Percentiles rank a stretch among this genome's conserved stretches.
Conservation (phyloP, 306 rosid genomes). For the Prunus dulcis region DNA sequence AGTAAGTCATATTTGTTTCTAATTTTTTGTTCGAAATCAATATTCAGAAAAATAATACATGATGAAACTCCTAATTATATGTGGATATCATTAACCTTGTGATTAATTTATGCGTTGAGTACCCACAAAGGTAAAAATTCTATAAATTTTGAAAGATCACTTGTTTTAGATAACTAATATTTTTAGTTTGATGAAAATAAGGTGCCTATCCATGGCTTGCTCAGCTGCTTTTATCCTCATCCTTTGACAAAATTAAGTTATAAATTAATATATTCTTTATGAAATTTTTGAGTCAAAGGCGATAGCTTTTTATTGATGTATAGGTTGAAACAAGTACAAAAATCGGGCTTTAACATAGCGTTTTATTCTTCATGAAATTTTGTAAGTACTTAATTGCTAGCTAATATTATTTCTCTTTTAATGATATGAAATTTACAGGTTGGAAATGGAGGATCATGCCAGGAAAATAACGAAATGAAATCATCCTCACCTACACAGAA, state of each 20-base stretch:
- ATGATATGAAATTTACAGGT: slow-evolving; percentile 10
- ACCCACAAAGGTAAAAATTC: no score
- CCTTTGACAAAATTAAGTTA: neutral
- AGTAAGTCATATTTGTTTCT: neutral
- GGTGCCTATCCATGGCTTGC: neutral
- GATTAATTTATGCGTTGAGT: no score
- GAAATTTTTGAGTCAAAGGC: neutral
- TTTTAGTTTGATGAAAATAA: no score
- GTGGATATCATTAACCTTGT: no score
- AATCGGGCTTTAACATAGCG: no score
- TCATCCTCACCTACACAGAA: slow-evolving; percentile 20
- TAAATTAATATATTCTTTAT: neutral
- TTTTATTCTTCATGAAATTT: neutral
- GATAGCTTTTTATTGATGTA: no score
- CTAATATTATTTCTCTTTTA: neutral
- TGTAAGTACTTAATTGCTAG: neutral
- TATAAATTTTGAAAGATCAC: no score
- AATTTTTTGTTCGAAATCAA: no score
- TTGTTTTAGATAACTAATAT: no score
- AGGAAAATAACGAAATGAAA: slow-evolving; percentile 12
- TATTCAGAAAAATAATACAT: no score
- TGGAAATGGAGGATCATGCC: slow-evolving; percentile 11
- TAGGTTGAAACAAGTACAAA: no score
- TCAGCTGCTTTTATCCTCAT: neutral
- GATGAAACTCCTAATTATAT: no score